Base-by-base conservation (phyloP, 345 rosid genomes). In the Brassica rapa region DNA sequence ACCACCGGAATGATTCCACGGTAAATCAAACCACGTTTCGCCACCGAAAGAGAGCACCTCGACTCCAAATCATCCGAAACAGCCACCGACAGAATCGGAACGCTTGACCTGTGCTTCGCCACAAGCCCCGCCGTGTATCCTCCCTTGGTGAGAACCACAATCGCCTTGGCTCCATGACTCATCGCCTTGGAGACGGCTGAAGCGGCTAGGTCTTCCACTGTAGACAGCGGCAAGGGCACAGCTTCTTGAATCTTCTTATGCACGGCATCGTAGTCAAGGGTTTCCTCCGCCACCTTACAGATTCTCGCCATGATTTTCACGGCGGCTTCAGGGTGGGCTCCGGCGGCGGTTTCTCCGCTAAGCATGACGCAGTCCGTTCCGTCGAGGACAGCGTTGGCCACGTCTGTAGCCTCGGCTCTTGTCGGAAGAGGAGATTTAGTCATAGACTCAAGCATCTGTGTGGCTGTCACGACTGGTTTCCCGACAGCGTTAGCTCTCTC, bases 321-420 rank as follows among this genome's bases (percentile, higher is more conserved):
- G 23, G 90, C 87, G 5, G 85, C 60, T 5, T 85, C 91, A 6
- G 91, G 95, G 73, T 90, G 86, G 0, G 86, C 84, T 73, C 95
- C 90, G 4, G 93, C 95, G 7, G 95, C 93, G 10, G 93, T 88
- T 76, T 90, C 94, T 49, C 94, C 92, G 7, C 91, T 87, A 14
- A 90, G 86, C 94, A 90, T 90, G 63, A 90, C 95, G 63, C 90
- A 90, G 33, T 90, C 95, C 1, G 91, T 86, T 0, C 95, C 91
- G 23, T 90, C 92, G 60, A 90, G 88, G 74, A 88, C 95, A 51
- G 93, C 93, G 77, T 90, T 90, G 35, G 93, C 95, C 51, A 90
- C 93, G 67, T 90, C 95, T 0, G 95, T 90, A 6, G 91, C 93
- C 80, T 90, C 95, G 0, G 93, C 95, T 68, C 95, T 79, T 32